phyloP scores from a whole-genome alignment of 495 filamentous ascomycete genomes.

The Xylaria cubensis region DNA sequence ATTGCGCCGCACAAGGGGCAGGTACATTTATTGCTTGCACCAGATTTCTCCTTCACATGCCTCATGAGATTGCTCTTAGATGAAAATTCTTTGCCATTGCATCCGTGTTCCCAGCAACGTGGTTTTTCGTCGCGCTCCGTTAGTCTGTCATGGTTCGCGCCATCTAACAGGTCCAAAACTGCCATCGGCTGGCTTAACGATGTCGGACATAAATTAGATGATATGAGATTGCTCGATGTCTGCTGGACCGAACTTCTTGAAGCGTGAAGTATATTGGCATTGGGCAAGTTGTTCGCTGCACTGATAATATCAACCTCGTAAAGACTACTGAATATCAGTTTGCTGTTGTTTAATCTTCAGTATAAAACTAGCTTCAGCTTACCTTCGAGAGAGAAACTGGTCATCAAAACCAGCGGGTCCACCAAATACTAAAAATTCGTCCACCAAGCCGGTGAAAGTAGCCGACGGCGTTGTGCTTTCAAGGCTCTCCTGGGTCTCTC shows the following conservation, averaged over 20 bases:
- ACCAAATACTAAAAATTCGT: conserved; percentile 13
- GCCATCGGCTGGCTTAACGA: conserved; percentile 12
- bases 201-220: neutral
- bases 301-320: conserved; percentile 1
- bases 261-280: conserved; percentile 6
- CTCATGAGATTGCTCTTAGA: conserved; percentile 92
- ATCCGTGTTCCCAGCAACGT: conserved; percentile 96
- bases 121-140: conserved; percentile 59
- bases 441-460: conserved; percentile 14
- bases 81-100: conserved; percentile 93
- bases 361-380: neutral
- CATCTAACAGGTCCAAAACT: conserved; percentile 6
- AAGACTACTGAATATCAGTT: conserved; percentile 13
- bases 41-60: conserved; percentile 89
- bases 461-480: neutral
- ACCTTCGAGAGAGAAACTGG: conserved; percentile 13
- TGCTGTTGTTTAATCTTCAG: neutral
- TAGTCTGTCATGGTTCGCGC: conserved; percentile 19
- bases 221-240: conserved; percentile 10
- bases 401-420: conserved; percentile 4
- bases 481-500: neutral
- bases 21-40: conserved; percentile 80
- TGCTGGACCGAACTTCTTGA: neutral
- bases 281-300: neutral
- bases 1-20: conserved; percentile 88